Evolutionary conservation across 2,329 filamentous ascomycete genomes (phyloP).

Genomic region (Piedraia hortae): DNA sequence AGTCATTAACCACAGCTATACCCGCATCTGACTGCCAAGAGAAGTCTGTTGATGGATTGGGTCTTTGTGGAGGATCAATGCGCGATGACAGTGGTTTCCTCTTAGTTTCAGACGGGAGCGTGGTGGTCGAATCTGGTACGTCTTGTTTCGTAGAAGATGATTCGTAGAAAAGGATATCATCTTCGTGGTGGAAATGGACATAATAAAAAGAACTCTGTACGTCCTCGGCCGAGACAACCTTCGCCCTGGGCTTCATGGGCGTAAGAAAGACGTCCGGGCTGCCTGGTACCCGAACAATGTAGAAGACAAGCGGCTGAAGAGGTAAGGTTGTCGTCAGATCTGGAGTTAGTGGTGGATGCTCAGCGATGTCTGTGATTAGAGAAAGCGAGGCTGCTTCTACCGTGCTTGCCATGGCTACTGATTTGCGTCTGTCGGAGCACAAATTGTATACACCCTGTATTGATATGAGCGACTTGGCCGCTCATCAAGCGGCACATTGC

Average conservation of each 20-base stretch:
- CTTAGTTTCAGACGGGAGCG: conserved; percentile 4
- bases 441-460: too few species aligned
- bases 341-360: conserved; percentile 41
- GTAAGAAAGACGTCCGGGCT: conserved; percentile 83
- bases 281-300: conserved; percentile 80
- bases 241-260: conserved; percentile 62
- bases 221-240: conserved; percentile 69
- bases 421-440: too few species aligned
- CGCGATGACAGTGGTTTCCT: conserved; percentile 1
- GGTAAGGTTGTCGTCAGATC: conserved; percentile 53
- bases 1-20: too few species aligned
- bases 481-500: too few species aligned
- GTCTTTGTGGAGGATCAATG: conserved; percentile 1
- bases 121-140: conserved; percentile 3
- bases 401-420: too few species aligned
- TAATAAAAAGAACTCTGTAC: conserved; percentile 77
- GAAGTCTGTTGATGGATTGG: background rate
- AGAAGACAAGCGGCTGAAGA: conserved; percentile 52
- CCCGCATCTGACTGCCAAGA: conserved; percentile 4
- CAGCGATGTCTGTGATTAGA: conserved; percentile 50
- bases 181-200: conserved; percentile 42
- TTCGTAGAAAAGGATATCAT: conserved; percentile 22
- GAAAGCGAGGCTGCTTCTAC: conserved; percentile 68
- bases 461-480: too few species aligned
- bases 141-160: background rate